These are phyloP conservation scores for Penicillium sp. DNA, from an alignment of 2,329 filamentous ascomycete species.

Conservation along the genomic window DNA sequence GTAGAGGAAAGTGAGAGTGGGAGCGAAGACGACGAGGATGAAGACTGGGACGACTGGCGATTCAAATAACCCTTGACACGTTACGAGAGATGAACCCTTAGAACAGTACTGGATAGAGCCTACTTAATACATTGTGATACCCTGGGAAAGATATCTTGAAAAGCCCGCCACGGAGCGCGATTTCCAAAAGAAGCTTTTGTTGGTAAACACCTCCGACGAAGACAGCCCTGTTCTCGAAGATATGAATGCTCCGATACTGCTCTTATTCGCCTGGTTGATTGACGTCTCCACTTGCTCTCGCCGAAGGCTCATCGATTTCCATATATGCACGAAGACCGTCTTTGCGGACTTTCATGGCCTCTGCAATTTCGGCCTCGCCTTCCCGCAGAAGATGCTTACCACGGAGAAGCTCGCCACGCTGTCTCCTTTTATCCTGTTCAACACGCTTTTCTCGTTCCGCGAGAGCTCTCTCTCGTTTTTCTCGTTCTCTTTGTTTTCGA, in stretches of 20 bases:
- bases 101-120: constrained; percentile 19
- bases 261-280: too few relatives aligned
- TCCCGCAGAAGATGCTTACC: constrained; percentile 39
- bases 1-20: constrained; percentile 42
- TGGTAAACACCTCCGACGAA: too few relatives aligned
- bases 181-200: too few relatives aligned
- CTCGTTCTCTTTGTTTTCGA: constrained; percentile 36
- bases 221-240: too few relatives aligned
- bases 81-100: constrained; percentile 17
- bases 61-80: constrained; percentile 24
- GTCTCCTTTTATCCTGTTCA: constrained; percentile 39
- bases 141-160: constrained; percentile 19
- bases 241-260: too few relatives aligned
- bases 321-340: constrained; percentile 39
- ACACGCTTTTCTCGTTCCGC: constrained; percentile 40
- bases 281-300: constrained; percentile 1
- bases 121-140: constrained; percentile 33
- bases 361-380: constrained; percentile 40
- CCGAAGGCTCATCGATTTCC: constrained; percentile 21
- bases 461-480: constrained; percentile 41
- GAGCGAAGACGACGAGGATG: constrained; percentile 54
- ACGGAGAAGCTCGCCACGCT: constrained; percentile 35
- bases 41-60: constrained; percentile 43
- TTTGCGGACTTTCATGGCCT: constrained; percentile 40
- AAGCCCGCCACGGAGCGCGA: background rate